Evolutionary conservation across 2,329 filamentous ascomycete species (phyloP), one percentile per base, ranked within the genome.

Genomic region (Fusarium chuoi): DNA sequence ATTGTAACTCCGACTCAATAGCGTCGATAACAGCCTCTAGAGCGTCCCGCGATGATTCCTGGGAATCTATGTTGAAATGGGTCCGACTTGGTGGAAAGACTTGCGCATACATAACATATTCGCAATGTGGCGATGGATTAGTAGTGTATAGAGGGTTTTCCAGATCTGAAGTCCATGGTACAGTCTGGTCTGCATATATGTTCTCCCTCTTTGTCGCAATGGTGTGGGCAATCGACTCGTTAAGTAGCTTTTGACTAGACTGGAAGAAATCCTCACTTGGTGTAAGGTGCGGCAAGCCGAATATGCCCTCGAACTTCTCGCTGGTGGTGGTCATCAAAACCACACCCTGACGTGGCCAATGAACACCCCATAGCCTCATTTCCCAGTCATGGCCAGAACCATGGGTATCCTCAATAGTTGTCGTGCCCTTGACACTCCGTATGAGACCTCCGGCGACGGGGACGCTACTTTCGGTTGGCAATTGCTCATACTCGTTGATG

Each of bases 301-400:
- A 97, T 63, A 98, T 92, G 48, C 96, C 95, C n/a, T 92, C 90
- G 78, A 96, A 96, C 84, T 97, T 98, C 79, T 98, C 93, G 81
- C 95, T 98, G 54, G 95, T 96, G 2, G 96, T 98, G 4, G 93
- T 94, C 79, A 98, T 85, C 41, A 98, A 85, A 56, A 96, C 89
- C 20, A 91, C 89, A 4, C 96, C 96, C 71, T 93, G 89, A n/a
- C 89, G 88, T 42, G 93, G 91, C 87, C 95, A 97, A 84, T 98
- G 96, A 8, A 97, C 88, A 7, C 96, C 96, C 82, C 94, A 92
- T 56, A 98, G 84, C 58, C 89, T 88, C 83, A 97, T 90, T 75
- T 95, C 92, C 91, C 93, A 95, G 75, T 90, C 93, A 78, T 92
- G 92, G 10, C 93, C 92, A 68, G 82, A 81, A 15, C 83, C 89